Percentiles rank a stretch among this genome's conserved stretches.
Conservation (phyloP, 495 filamentous ascomycete species). For the Xylaria flabelliformis region DNA sequence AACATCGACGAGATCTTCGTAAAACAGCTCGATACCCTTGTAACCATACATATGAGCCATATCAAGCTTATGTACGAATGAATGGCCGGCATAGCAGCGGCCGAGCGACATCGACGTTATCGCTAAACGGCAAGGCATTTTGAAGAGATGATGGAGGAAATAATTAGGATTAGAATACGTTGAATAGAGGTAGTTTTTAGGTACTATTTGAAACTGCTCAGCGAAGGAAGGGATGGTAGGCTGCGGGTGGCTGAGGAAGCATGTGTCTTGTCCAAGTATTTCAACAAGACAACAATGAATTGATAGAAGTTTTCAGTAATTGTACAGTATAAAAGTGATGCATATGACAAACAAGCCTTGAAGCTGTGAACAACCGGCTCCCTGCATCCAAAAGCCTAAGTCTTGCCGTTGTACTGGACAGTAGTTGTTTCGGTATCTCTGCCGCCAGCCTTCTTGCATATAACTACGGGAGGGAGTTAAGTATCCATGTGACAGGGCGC, state of each 20-base stretch:
- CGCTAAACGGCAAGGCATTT: constrained; percentile 52
- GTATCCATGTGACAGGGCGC: constrained; percentile 6
- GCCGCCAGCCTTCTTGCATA: constrained; percentile 5
- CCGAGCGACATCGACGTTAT: constrained; percentile 79
- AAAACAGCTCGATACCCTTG: constrained; percentile 77
- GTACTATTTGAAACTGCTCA: not conserved
- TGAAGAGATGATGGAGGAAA: not conserved
- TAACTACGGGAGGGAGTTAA: not conserved
- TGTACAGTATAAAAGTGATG: not conserved
- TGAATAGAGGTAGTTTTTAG: not conserved
- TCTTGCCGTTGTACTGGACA: constrained; percentile 18
- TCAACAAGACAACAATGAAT: not conserved
- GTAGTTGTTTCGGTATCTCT: not conserved
- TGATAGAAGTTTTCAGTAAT: not conserved
- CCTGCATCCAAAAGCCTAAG: constrained; percentile 32
- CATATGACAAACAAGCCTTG: constrained; percentile 20
- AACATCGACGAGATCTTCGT: constrained; percentile 75
- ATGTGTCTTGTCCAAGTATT: not conserved
- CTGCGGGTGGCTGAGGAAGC: not conserved
- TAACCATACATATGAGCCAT: constrained; percentile 69
- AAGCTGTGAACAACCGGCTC: constrained; percentile 27
- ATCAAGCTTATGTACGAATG: constrained; percentile 68
- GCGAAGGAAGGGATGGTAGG: not conserved
- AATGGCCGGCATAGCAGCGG: constrained; percentile 60
- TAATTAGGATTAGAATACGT: not conserved